These are phyloP conservation scores for Coccomyxa sp. DNA, from an alignment of 139 green algal genomes.

Conservation along the genomic window DNA sequence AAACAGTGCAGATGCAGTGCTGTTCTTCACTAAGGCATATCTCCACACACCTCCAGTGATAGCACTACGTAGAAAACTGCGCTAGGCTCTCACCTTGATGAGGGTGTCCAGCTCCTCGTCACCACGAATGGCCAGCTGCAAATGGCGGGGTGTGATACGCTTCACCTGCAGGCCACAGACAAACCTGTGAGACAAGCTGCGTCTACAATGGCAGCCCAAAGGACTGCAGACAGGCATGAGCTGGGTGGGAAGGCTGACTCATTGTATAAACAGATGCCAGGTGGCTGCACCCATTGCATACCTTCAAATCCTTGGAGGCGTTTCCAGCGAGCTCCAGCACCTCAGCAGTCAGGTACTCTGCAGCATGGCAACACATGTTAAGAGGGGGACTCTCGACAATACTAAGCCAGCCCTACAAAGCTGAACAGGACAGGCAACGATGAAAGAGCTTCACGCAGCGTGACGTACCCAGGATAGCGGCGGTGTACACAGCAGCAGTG, in stretches of 20 bases:
- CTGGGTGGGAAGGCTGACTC: background rate
- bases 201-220: no score
- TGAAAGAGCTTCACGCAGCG: no score
- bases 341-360: constrained; percentile 92
- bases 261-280: background rate
- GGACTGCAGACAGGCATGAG: no score
- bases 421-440: no score
- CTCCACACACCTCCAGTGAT: background rate
- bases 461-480: constrained; percentile 94
- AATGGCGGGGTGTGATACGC: constrained; percentile 97
- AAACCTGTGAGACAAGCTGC: background rate
- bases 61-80: no score
- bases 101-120: constrained; percentile 99
- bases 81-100: constrained; percentile 82
- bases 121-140: constrained; percentile 98
- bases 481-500: constrained; percentile 97
- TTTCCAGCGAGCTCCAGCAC: constrained; percentile 99
- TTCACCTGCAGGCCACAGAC: constrained; percentile 73
- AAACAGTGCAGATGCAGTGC: background rate
- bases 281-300: constrained; percentile 11
- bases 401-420: no score
- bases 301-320: constrained; percentile 99
- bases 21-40: background rate
- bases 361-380: no score
- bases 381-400: no score